phyloP scores from a whole-genome alignment of 1,284 basidiomycete genomes.

The Ceratobasidium sp. region DNA sequence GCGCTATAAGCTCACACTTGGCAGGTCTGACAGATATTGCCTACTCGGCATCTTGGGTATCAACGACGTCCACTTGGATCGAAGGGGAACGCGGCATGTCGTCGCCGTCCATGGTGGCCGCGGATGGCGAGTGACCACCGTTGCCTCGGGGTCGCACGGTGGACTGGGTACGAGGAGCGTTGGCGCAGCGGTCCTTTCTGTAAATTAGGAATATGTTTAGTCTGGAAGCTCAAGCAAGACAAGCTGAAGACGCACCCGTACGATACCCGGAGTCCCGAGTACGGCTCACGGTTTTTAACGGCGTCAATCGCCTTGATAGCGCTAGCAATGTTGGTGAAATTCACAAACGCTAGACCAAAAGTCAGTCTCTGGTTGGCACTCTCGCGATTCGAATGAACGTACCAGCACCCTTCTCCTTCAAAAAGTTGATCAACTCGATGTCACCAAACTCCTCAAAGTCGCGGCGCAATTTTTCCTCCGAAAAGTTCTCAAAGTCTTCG shows the following conservation, averaged over 20 bases:
- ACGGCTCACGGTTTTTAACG: constrained; percentile 87
- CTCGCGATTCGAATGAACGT: constrained; percentile 51
- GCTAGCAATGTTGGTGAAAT: constrained; percentile 91
- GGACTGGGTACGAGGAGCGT: constrained; percentile 68
- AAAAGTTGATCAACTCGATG: constrained; percentile 93
- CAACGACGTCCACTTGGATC: constrained; percentile 35
- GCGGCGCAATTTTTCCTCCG: constrained; percentile 82
- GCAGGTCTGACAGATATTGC: not conserved
- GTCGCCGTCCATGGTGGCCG: constrained; percentile 27
- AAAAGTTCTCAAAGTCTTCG: constrained; percentile 90
- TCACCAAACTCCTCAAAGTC: constrained; percentile 95
- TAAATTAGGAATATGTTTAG: not conserved
- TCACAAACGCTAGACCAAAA: constrained; percentile 76
- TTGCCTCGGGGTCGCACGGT: constrained; percentile 32
- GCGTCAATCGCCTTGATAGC: constrained; percentile 96
- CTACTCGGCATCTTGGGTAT: constrained; percentile 24
- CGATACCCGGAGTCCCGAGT: constrained; percentile 82
- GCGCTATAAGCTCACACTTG: not conserved
- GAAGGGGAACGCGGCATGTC: constrained; percentile 30
- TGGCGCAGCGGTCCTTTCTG: constrained; percentile 89
- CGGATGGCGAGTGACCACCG: constrained; percentile 34
- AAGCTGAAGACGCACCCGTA: constrained; percentile 64
- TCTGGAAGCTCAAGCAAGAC: not conserved
- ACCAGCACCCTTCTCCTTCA: constrained; percentile 81
- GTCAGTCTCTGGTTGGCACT: not conserved